phyloP scores from a whole-genome alignment of 495 filamentous ascomycete genomes.

The Penicillium cataractarum region DNA sequence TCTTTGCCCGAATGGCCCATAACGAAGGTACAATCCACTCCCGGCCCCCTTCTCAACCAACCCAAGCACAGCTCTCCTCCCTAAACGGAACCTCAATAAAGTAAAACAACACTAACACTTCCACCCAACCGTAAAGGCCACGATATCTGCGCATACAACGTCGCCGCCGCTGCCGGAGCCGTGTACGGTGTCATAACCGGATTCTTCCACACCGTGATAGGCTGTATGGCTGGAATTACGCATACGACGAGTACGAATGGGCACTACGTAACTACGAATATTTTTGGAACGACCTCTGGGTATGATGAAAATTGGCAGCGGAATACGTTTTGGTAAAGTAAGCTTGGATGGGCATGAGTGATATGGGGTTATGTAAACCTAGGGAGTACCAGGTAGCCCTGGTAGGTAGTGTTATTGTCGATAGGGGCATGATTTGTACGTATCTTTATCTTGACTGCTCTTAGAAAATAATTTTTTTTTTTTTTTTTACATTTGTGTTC shows the following conservation, averaged over 20 bases:
- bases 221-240: conserved; percentile 13
- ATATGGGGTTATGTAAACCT: too few relatives aligned
- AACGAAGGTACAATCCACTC: conserved; percentile 20
- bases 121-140: neutral
- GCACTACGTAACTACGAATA: conserved; percentile 13
- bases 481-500: too few relatives aligned
- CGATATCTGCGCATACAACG: conserved; percentile 24
- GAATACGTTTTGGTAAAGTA: neutral
- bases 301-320: conserved; percentile 13
- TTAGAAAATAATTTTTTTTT: too few relatives aligned
- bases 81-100: too few relatives aligned
- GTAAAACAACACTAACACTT: neutral
- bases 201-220: conserved; percentile 17
- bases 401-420: too few relatives aligned
- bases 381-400: too few relatives aligned
- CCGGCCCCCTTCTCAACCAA: too few relatives aligned
- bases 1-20: conserved; percentile 27
- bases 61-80: too few relatives aligned
- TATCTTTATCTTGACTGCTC: too few relatives aligned
- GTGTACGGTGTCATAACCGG: conserved; percentile 22
- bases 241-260: conserved; percentile 12
- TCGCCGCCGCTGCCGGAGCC: conserved; percentile 22
- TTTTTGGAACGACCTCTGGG: conserved; percentile 14
- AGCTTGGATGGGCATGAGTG: too few relatives aligned
- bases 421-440: too few relatives aligned